A percentile compares a stretch with the other conserved stretches of the same genome.
phyloP scores from a whole-genome alignment of 2,329 filamentous ascomycete species.

The Cryphonectria nitschkei region DNA sequence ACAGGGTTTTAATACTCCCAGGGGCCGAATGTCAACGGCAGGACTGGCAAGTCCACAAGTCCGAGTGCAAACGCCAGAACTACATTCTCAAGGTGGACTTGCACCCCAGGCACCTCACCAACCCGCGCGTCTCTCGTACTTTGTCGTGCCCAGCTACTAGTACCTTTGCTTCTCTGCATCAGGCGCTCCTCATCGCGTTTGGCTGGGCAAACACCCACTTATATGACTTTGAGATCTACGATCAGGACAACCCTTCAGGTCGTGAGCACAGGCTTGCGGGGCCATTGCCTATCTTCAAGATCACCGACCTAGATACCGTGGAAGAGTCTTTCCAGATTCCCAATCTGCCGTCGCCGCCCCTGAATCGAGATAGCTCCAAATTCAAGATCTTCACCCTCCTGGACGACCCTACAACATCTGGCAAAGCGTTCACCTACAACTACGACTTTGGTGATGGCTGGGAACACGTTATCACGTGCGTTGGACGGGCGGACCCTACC shows the following conservation, averaged over 20 bases:
- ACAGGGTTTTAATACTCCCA: not conserved
- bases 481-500: conserved; percentile 20
- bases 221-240: conserved; percentile 31
- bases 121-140: conserved; percentile 30
- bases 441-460: conserved; percentile 34
- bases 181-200: conserved; percentile 31
- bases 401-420: conserved; percentile 29
- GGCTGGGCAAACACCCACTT: conserved; percentile 29
- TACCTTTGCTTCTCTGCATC: conserved; percentile 23
- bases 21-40: not conserved
- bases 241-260: conserved; percentile 21
- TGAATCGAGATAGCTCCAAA: not conserved
- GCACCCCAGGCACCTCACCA: conserved; percentile 26
- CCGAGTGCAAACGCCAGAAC: conserved; percentile 29
- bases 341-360: not conserved
- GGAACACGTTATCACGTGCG: conserved; percentile 31
- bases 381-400: conserved; percentile 30
- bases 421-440: conserved; percentile 30
- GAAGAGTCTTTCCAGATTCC: not conserved
- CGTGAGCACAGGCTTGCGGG: not conserved
- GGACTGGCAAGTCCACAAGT: conserved; percentile 30
- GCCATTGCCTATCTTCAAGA: conserved; percentile 23
- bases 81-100: conserved; percentile 32
- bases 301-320: conserved; percentile 21
- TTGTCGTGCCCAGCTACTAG: conserved; percentile 31